Percentiles rank a stretch among this genome's conserved stretches.
Conservation (phyloP, 1,284 basidiomycete species). For the Flammula alnicola region DNA sequence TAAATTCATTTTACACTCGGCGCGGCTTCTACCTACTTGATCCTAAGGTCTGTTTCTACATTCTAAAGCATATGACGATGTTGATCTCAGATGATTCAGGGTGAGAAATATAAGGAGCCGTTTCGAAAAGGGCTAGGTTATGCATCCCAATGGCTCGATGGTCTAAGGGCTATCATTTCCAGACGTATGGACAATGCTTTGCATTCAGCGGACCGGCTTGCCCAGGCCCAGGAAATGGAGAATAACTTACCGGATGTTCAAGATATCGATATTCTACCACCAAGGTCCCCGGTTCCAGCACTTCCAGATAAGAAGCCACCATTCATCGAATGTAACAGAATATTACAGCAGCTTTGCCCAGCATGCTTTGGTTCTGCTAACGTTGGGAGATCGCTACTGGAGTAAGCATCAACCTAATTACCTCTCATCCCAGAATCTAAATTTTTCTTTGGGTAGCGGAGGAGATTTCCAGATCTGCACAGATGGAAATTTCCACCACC, state of each 20-base stretch:
- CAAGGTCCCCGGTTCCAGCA: background rate
- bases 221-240: too few species aligned
- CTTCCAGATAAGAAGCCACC: background rate
- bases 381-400: conserved; percentile 27
- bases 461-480: conserved; percentile 33
- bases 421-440: background rate
- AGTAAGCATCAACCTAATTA: conserved; percentile 15
- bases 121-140: conserved; percentile 24
- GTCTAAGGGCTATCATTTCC: conserved; percentile 28
- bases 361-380: conserved; percentile 35
- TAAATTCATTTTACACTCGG: conserved; percentile 20
- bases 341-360: conserved; percentile 34
- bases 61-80: background rate
- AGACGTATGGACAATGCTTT: conserved; percentile 19
- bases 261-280: background rate
- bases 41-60: conserved; percentile 7
- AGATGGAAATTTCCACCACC: conserved; percentile 38
- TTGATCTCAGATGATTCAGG: conserved; percentile 13
- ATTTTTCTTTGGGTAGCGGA: conserved; percentile 19
- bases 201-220: too few species aligned
- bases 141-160: conserved; percentile 31
- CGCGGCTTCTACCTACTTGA: conserved; percentile 16
- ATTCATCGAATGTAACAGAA: conserved; percentile 16
- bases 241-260: background rate
- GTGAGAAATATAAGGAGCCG: conserved; percentile 20